Conservation (phyloP, 2,329 filamentous ascomycete genomes). For the Pyricularia pennisetigena region DNA sequence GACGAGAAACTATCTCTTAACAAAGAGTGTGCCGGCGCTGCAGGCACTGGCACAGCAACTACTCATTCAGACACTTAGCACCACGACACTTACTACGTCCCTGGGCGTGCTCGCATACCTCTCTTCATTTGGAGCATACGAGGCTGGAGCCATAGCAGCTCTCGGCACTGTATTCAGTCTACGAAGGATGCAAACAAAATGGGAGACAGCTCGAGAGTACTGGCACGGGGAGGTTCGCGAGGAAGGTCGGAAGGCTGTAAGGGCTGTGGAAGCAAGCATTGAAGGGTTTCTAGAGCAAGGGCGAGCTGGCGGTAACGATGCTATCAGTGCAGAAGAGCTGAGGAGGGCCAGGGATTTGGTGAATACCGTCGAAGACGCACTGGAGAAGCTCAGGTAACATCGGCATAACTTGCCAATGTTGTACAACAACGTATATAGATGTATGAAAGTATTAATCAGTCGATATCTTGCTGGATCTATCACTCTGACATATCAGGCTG, state of each 20-base stretch:
- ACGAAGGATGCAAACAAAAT: constrained; percentile 49
- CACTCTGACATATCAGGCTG: neutral
- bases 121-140: constrained; percentile 46
- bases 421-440: neutral
- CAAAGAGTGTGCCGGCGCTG: constrained; percentile 58
- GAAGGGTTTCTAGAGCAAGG: constrained; percentile 30
- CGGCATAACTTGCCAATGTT: neutral
- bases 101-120: constrained; percentile 48
- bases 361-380: constrained; percentile 36
- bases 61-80: constrained; percentile 65
- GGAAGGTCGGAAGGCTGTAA: constrained; percentile 53
- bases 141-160: constrained; percentile 52
- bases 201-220: constrained; percentile 49
- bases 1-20: constrained; percentile 56
- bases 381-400: constrained; percentile 26
- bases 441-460: neutral
- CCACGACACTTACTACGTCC: constrained; percentile 51
- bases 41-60: constrained; percentile 66
- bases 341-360: constrained; percentile 33
- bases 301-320: constrained; percentile 12
- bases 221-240: constrained; percentile 61
- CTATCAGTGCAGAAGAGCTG: constrained; percentile 18
- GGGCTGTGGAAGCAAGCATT: constrained; percentile 44
- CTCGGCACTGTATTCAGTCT: constrained; percentile 51
- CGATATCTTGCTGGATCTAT: neutral